Conservation (phyloP, 2,329 filamentous ascomycete species). For the Bertia moriformis region DNA sequence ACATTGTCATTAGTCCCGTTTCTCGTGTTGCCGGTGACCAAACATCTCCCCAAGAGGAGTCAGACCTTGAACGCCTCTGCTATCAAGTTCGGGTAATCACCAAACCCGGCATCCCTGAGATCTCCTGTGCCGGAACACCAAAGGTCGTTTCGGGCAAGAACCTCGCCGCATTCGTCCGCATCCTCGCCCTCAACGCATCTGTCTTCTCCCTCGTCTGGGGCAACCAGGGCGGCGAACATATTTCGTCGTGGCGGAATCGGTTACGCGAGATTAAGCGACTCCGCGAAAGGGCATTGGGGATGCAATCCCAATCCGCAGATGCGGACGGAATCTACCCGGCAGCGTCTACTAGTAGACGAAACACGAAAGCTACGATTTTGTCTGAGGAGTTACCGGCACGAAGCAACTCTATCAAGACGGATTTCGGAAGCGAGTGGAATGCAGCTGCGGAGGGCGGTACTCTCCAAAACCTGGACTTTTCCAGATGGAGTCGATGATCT, state of each 20-base stretch:
- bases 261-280: constrained; percentile 52
- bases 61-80: constrained; percentile 21
- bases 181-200: constrained; percentile 56
- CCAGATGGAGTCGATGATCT: constrained; percentile 19
- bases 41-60: constrained; percentile 1
- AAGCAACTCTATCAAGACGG: constrained; percentile 14
- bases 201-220: constrained; percentile 57
- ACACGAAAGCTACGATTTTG: constrained; percentile 20
- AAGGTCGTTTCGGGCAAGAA: constrained; percentile 53
- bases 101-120: constrained; percentile 50
- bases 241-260: constrained; percentile 55
- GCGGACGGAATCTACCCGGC: constrained; percentile 16
- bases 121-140: constrained; percentile 51
- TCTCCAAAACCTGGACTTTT: constrained; percentile 22
- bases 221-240: constrained; percentile 42
- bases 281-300: constrained; percentile 22
- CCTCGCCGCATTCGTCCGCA: constrained; percentile 50
- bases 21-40: constrained; percentile 29
- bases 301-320: constrained; percentile 6
- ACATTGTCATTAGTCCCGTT: constrained; percentile 58
- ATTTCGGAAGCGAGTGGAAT: constrained; percentile 19
- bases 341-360: constrained; percentile 14
- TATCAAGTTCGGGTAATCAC: constrained; percentile 56
- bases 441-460: constrained; percentile 18
- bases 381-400: constrained; percentile 17